Conservation (phyloP, 805 yeast genomes). For the Saccharomycopsis sp. region DNA sequence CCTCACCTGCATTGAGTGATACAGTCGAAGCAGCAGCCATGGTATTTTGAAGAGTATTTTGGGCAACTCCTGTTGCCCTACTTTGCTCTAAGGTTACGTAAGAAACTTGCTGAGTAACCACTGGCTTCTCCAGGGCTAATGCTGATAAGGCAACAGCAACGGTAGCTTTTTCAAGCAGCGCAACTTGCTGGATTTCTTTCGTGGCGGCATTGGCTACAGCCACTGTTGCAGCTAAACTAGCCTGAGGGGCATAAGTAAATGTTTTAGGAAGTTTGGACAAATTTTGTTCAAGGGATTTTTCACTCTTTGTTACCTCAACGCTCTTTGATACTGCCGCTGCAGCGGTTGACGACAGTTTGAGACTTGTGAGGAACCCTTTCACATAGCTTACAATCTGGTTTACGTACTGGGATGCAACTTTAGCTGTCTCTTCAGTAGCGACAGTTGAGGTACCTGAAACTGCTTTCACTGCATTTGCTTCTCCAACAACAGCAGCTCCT, state of each 20-base stretch:
- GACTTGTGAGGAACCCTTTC: not conserved
- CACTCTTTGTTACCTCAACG: not conserved
- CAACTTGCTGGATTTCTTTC: not conserved
- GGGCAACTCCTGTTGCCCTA: not conserved
- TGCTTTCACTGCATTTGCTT: not conserved
- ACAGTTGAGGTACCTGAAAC: not conserved
- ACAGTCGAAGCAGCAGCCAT: not conserved
- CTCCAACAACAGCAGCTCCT: not conserved
- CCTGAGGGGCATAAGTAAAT: not conserved
- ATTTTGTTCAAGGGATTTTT: not conserved
- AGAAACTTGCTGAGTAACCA: not conserved
- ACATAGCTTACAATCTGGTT: not conserved
- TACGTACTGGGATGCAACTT: not conserved
- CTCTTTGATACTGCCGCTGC: not conserved
- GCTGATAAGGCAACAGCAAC: not conserved
- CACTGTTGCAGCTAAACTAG: not conserved
- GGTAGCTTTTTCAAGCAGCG: not conserved
- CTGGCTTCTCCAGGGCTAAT: not conserved
- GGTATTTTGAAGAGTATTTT: not conserved
- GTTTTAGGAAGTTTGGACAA: conserved; percentile 10
- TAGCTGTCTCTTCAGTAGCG: not conserved
- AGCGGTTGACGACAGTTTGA: not conserved
- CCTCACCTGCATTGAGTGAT: not conserved
- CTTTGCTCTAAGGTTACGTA: not conserved
- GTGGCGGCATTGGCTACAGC: conserved; percentile 1